Evolutionary conservation across 108 stramenopile genomes (phyloP).

Genomic region (Cyclotella kingstonii): DNA sequence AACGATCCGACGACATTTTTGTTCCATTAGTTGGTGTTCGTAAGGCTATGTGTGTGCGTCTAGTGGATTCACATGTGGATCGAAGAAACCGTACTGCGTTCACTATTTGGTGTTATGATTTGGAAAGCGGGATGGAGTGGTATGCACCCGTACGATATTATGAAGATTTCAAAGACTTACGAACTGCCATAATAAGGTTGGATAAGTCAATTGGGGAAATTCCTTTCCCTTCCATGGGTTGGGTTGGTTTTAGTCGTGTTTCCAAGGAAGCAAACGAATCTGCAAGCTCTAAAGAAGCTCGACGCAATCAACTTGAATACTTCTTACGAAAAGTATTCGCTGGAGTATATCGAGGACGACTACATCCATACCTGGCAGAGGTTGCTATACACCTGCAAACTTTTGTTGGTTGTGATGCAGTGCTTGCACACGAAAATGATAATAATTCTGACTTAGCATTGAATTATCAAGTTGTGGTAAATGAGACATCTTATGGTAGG

Average conservation of each 20-base stretch:
- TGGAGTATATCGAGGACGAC: slow-evolving; percentile 53
- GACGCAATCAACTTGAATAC: slow-evolving; percentile 58
- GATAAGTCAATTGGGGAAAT: slow-evolving; percentile 46
- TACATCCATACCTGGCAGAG: slow-evolving; percentile 65
- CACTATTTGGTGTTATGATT: slow-evolving; percentile 83
- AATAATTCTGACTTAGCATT: slow-evolving; percentile 13
- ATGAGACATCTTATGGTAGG: slow-evolving; percentile 36
- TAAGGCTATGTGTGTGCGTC: slow-evolving; percentile 72
- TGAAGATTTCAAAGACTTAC: slow-evolving; percentile 76
- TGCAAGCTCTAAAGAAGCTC: slow-evolving; percentile 39
- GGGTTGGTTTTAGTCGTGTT: slow-evolving; percentile 28
- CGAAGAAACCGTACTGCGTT: slow-evolving; percentile 58
- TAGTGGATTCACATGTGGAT: slow-evolving; percentile 73
- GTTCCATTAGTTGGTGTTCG: slow-evolving; percentile 74
- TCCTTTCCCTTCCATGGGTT: slow-evolving; percentile 56
- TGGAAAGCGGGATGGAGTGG: slow-evolving; percentile 77
- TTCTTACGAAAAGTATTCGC: slow-evolving; percentile 63
- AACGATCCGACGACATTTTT: slow-evolving; percentile 40
- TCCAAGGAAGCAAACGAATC: slow-evolving; percentile 40
- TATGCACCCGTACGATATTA: slow-evolving; percentile 82
- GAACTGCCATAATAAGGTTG: slow-evolving; percentile 41
- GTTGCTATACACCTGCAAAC: slow-evolving; percentile 79
- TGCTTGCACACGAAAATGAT: slow-evolving; percentile 17
- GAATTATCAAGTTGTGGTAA: slow-evolving; percentile 45
- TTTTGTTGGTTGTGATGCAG: slow-evolving; percentile 73